Conservation (phyloP, 345 rosid species). For the Gossypium stocksii region DNA sequence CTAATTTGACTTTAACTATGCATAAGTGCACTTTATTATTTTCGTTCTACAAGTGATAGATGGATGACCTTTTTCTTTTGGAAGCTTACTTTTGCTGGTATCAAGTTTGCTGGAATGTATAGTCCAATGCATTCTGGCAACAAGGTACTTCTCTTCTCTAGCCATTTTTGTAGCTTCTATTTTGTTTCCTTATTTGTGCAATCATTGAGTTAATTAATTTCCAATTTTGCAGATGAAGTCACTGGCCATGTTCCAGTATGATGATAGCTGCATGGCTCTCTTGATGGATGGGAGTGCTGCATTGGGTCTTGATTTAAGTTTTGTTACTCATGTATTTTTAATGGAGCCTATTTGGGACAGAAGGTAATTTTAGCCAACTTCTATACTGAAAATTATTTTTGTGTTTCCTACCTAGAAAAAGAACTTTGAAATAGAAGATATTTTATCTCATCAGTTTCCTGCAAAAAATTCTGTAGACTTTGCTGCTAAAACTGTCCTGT, state of each 20-base stretch:
- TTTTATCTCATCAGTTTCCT: background rate
- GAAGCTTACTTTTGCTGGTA: constrained; percentile 73
- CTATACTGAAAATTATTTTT: background rate
- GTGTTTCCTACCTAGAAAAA: background rate
- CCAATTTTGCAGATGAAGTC: constrained; percentile 57
- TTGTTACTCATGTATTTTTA: constrained; percentile 73
- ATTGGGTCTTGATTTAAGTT: constrained; percentile 94
- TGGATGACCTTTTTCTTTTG: constrained; percentile 8
- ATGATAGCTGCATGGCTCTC: constrained; percentile 70
- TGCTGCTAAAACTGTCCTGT: background rate
- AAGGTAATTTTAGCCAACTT: constrained; percentile 44
- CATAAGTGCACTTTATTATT: background rate
- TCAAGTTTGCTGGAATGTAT: constrained; percentile 71
- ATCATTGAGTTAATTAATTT: constrained; percentile 16
- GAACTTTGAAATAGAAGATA: background rate
- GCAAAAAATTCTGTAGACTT: background rate
- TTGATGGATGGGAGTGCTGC: constrained; percentile 98
- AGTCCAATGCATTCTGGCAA: constrained; percentile 77
- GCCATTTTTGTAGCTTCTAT: background rate
- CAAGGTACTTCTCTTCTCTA: constrained; percentile 48
- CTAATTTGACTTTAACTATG: constrained; percentile 9
- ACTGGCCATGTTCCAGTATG: constrained; percentile 61
- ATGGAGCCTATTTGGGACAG: constrained; percentile 99
- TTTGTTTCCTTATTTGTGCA: constrained; percentile 13
- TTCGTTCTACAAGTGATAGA: background rate